phyloP scores from a whole-genome alignment of 768 basidiomycete species.

The Leccinum broughii region DNA sequence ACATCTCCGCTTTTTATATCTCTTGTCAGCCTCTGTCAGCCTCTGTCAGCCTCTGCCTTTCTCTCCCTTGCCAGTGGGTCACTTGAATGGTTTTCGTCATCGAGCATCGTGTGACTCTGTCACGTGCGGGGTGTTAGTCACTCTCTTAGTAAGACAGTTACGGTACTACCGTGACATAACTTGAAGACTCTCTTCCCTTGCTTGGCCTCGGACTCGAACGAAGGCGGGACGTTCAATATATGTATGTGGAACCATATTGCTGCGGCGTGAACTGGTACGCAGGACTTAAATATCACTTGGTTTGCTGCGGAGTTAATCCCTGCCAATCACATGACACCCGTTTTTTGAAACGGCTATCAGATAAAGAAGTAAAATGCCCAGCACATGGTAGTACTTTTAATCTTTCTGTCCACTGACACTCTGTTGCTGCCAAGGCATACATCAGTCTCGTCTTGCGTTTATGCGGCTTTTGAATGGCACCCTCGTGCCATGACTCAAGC shows the following conservation, averaged over 20 bases:
- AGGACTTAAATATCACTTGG: background rate
- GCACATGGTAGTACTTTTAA: background rate
- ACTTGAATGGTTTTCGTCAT: background rate
- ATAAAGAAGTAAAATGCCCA: background rate
- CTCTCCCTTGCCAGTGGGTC: background rate
- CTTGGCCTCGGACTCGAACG: too few relatives aligned
- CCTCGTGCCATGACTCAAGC: background rate
- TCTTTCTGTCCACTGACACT: background rate
- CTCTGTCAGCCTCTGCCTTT: conserved; percentile 17
- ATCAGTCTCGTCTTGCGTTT: background rate
- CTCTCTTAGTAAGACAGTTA: background rate
- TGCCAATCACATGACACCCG: background rate
- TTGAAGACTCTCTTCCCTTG: background rate
- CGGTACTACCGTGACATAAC: too few relatives aligned
- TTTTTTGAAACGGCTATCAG: too few relatives aligned
- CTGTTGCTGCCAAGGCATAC: background rate
- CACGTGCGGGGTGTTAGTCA: conserved; percentile 14
- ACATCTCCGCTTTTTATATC: conserved; percentile 25
- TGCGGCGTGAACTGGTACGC: background rate
- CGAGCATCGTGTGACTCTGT: conserved; percentile 14
- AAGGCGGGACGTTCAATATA: too few relatives aligned
- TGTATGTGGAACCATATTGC: background rate
- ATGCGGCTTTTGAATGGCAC: background rate
- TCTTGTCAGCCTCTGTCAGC: conserved; percentile 3
- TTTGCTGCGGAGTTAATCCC: background rate